These are phyloP conservation scores for Flammula alnicola DNA, from an alignment of 1,284 basidiomycete genomes.

Conservation along the genomic window DNA sequence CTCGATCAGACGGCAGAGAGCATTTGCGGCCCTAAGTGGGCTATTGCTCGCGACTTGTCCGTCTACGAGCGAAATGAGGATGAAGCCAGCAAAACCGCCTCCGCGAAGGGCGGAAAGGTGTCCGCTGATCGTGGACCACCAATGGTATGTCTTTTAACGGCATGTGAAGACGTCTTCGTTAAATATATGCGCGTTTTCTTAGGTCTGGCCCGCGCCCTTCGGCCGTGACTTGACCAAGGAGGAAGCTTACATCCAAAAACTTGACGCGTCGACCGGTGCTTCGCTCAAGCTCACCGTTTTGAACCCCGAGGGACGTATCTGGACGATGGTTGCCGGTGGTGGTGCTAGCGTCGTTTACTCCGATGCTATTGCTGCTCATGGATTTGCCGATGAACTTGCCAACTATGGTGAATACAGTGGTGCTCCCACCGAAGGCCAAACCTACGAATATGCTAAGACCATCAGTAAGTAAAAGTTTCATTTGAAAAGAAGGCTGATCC, in stretches of 20 bases:
- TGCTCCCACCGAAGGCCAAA: slow-evolving; percentile 97
- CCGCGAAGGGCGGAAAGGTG: slow-evolving; percentile 55
- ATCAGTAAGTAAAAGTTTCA: slow-evolving; percentile 63
- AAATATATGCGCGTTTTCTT: slow-evolving; percentile 11
- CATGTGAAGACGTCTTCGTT: neutral
- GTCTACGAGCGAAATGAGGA: slow-evolving; percentile 60
- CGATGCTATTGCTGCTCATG: slow-evolving; percentile 96
- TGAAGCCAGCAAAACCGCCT: slow-evolving; percentile 39
- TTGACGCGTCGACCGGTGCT: slow-evolving; percentile 96
- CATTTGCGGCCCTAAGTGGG: slow-evolving; percentile 98
- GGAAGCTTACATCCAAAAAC: slow-evolving; percentile 98
- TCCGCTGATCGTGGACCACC: slow-evolving; percentile 94
- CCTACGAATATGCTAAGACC: slow-evolving; percentile 99
- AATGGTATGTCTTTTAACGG: slow-evolving; percentile 71
- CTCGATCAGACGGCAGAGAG: slow-evolving; percentile 98
- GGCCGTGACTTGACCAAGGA: slow-evolving; percentile 98
- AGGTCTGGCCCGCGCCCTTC: slow-evolving; percentile 95
- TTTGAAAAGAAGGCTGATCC: slow-evolving; percentile 1
- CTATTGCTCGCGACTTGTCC: slow-evolving; percentile 90
- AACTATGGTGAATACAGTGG: slow-evolving; percentile 99
- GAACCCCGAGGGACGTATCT: slow-evolving; percentile 93
- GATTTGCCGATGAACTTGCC: slow-evolving; percentile 96
- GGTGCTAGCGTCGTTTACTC: slow-evolving; percentile 87
- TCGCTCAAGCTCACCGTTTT: slow-evolving; percentile 98
- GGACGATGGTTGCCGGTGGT: slow-evolving; percentile 99